Base-by-base conservation (phyloP, 2,329 filamentous ascomycete genomes). In the Fusarium pseudoanthophilum region DNA sequence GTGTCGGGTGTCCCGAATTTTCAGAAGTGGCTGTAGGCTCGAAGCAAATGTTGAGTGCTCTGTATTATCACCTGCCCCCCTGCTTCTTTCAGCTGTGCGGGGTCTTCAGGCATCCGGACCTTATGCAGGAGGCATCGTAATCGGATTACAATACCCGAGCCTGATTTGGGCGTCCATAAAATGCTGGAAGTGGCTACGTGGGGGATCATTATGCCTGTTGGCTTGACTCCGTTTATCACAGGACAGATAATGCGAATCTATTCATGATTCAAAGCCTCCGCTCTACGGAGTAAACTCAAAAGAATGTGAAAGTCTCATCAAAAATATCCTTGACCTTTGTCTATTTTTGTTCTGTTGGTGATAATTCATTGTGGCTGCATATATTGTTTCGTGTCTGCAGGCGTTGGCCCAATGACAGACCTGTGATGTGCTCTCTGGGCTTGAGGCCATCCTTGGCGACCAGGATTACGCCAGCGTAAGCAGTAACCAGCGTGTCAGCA, bases 1-100 rank as follows among this genome's bases (percentile, higher is more conserved):
- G 0, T 14, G 28, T 24, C 1, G 21, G 2, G 11, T 0, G 28
- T 18, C 28, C 0, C 11, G 0, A 30, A 4, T 1, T 32, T 37
- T 37, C n/a, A 52, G 6, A 36, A 36, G n/a, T 15, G 30, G 11
- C 4, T 16, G 18, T 7, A 11, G 18, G 13, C 16, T 34, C 8
- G 16, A 4, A 11, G 48, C 21, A 51, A 20, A 11, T 8, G 11
- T n/a, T 51, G 11, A 34, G 16, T 24, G 11, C n/a, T 18, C n/a
- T 24, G 26, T 15, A 20, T 26, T 26, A 20, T 4, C 16, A 18
- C 6, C 11, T 20, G 11, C 9, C n/a, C 6, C 49, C n/a, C 7
- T 57, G 34, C 53, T 20, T 9, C 20, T 7, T 9, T 26, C n/a
- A 34, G n/a, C n/a, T 4, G 7, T 18, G 30, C 21, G 30, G 30